A percentile compares a stretch with the other conserved stretches of the same genome.
Conservation (phyloP, 139 green algal species). For the Micractinium sp. region DNA sequence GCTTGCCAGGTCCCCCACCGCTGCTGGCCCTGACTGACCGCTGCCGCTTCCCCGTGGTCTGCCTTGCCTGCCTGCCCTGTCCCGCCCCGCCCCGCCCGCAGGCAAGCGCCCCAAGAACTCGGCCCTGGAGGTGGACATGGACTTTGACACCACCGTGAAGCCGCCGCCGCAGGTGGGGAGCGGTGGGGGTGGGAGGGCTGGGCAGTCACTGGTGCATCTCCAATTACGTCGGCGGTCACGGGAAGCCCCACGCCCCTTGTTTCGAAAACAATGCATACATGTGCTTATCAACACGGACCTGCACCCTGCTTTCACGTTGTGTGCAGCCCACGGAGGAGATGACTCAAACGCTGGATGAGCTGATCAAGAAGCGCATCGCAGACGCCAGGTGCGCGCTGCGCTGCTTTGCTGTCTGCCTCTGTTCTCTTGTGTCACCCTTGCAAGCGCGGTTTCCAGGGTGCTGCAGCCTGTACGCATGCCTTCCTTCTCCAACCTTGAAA, state of each 20-base stretch:
- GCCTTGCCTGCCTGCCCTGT: not conserved
- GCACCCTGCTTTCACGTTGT: not conserved
- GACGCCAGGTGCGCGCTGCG: constrained; percentile 38
- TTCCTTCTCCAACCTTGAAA: too few relatives aligned
- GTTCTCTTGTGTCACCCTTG: not conserved
- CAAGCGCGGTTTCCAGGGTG: too few relatives aligned
- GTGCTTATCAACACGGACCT: not conserved
- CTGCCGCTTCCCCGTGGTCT: not conserved
- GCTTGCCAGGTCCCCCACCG: too few relatives aligned
- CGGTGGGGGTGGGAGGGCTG: not conserved
- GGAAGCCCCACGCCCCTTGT: not conserved
- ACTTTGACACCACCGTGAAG: constrained; percentile 89
- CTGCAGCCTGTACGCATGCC: too few relatives aligned
- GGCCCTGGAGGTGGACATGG: constrained; percentile 92
- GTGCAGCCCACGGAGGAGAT: constrained; percentile 81
- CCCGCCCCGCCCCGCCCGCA: not conserved
- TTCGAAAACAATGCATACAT: too few relatives aligned
- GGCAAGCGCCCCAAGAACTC: constrained; percentile 85
- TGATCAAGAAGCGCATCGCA: constrained; percentile 84
- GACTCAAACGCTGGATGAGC: constrained; percentile 84
- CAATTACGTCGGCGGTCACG: not conserved
- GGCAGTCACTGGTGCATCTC: too few relatives aligned
- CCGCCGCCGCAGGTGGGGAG: constrained; percentile 66
- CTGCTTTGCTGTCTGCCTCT: not conserved
- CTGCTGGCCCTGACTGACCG: not conserved